Evolutionary conservation across 1,139 yeast species (phyloP), one percentile per base, ranked within the genome.

Genomic region (Yamadazyma siamensis): DNA sequence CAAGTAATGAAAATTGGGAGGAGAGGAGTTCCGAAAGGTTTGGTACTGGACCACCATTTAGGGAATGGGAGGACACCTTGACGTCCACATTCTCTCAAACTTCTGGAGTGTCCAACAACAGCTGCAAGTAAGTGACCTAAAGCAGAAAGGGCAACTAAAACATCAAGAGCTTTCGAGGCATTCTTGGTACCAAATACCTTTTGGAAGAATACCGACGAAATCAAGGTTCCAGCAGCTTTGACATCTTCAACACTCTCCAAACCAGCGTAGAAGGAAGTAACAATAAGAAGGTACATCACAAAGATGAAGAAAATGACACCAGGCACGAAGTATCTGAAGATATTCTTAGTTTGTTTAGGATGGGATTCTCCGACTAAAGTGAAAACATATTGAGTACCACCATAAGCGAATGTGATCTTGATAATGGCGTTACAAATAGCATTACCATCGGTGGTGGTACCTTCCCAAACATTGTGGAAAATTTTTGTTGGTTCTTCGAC

Each of bases 1-100:
- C 58, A 65, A 1, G 65, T 63, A 26, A 58, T 46, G 13, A 62
- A 38, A 4, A 65, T 50, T 8, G 71, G 63, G 17, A 65, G 58
- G 3, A 64, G 23, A 4, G 74, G 73, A 6, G 73, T 65, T 3
- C 67, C 66, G 27, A 54, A 61, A 2, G 72, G 73, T 36, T 61
- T 63, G 6, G 60, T 59, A 17, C 61, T 50, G 5, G 69, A 61
- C 71, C 72, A 67, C 27, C 55, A 47, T 8, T 35, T 40, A 6
- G 65, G 56, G 36, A 48, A 67, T 12, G 74, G 73, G 26, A 67
- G 50, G 11, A 67, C 69, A 31, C 72, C 72, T 46, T 67, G 71
- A 48, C 73, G 54, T 6, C 72, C 73, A 47, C 70, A 63, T 41
- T 67, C 72, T 49, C 71, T 59, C 21, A 67, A 49, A 8, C 60